These are phyloP conservation scores for Xylaria sp. DNA, from an alignment of 2,329 filamentous ascomycete species.

Conservation along the genomic window DNA sequence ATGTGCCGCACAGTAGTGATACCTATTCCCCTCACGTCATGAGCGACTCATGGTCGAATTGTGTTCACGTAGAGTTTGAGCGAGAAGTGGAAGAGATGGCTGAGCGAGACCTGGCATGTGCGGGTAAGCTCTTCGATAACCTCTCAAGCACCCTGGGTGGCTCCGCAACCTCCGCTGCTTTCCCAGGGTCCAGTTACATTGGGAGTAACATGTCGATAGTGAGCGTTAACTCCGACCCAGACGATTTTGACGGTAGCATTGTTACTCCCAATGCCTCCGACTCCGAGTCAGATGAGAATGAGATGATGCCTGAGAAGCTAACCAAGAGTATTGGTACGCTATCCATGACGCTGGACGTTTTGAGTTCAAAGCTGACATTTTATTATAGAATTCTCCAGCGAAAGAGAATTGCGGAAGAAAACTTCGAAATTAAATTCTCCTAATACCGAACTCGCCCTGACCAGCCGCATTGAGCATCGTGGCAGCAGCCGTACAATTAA, in stretches of 20 bases:
- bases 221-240: slow-evolving; percentile 34
- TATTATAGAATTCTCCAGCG: slow-evolving; percentile 35
- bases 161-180: slow-evolving; percentile 31
- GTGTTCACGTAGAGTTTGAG: slow-evolving; percentile 26
- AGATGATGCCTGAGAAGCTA: background rate
- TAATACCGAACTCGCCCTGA: background rate
- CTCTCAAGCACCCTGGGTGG: slow-evolving; percentile 26
- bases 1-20: slow-evolving; percentile 5
- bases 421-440: background rate
- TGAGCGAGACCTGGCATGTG: slow-evolving; percentile 36
- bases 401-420: slow-evolving; percentile 24
- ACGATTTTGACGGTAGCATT: slow-evolving; percentile 21
- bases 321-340: slow-evolving; percentile 34
- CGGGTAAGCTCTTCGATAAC: slow-evolving; percentile 38
- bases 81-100: slow-evolving; percentile 32
- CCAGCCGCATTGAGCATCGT: background rate
- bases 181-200: slow-evolving; percentile 27
- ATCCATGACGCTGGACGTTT: no score
- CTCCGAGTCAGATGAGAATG: slow-evolving; percentile 22
- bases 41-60: slow-evolving; percentile 27
- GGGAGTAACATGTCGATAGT: slow-evolving; percentile 41
- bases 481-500: background rate
- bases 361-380: no score
- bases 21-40: slow-evolving; percentile 12
- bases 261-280: slow-evolving; percentile 26